Base-by-base conservation (phyloP, 2,329 filamentous ascomycete genomes). In the Ophiosphaerella narmari region DNA sequence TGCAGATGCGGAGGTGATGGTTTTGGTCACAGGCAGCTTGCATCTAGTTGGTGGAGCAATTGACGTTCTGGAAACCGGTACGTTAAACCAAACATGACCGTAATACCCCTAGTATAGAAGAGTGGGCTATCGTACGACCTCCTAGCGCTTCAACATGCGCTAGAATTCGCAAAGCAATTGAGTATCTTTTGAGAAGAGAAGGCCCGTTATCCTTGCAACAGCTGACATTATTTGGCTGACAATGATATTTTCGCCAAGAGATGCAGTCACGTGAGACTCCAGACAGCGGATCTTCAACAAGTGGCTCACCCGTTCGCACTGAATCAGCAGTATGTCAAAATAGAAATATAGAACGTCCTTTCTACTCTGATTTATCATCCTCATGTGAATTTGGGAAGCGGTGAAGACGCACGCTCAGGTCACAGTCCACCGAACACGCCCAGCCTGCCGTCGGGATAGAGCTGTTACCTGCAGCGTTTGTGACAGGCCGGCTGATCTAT, bases 21-120 rank as follows among this genome's bases (percentile, higher is more conserved):
- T 87, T 0, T 75, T 96, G 46, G 86, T 90, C 8, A 96, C 91
- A 12, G 91, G 91, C 2, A 95, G 90, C 70, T 75, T 96, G 65
- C 88, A 96, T 77, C 79, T 96, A 34, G 90, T 92, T 1, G 91
- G 91, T 7, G 89, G 88, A 9, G 78, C 91, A 39, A 76, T 96
- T 44, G 86, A 89, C 69, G 85, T 89, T 1, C 72, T 95, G 50
- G 90, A 89, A 59, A 68, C 63, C 6, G 50, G 47, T 24, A 50
- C 43, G 14, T 32, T 45, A 23, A 52, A 18, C 23, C 61, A 53
- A 60, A 43, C 41, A 39, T 35, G 16, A 42, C 34, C 45, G 39
- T 37, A 55, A 62, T 63, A 63, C 55, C 59, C 59, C 57, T 52
- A 46, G 44, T 54, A 37, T 21, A 36, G 24, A 21, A 12, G 5